phyloP scores from a whole-genome alignment of 345 rosid genomes.

The Populus alba region DNA sequence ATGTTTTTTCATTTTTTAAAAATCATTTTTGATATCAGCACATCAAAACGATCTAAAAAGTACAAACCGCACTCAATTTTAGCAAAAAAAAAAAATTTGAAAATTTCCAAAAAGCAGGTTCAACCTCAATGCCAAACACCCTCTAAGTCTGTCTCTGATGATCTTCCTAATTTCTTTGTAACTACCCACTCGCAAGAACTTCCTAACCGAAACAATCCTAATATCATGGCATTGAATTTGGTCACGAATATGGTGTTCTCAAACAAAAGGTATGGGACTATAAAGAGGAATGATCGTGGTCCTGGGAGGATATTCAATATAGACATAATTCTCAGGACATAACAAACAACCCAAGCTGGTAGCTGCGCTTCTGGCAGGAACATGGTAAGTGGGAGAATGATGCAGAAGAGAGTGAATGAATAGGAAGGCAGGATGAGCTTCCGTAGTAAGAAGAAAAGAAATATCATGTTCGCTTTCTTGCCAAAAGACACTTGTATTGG shows the following conservation, averaged over 20 bases:
- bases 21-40: no score
- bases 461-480: conserved; percentile 83
- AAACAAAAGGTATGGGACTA: conserved; percentile 88
- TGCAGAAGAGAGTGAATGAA: conserved; percentile 93
- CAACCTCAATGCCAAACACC: no score
- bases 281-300: conserved; percentile 81
- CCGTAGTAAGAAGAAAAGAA: conserved; percentile 79
- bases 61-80: no score
- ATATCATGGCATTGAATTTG: conserved; percentile 94
- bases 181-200: conserved; percentile 94
- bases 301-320: conserved; percentile 78
- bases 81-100: no score
- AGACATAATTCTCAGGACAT: conserved; percentile 82
- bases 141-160: conserved; percentile 87
- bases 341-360: conserved; percentile 93
- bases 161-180: conserved; percentile 85
- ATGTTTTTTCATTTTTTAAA: no score
- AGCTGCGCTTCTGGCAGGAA: conserved; percentile 86
- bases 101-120: no score
- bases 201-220: conserved; percentile 73
- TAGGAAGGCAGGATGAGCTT: conserved; percentile 90
- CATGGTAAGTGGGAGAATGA: conserved; percentile 86
- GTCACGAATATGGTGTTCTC: conserved; percentile 98
- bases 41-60: no score
- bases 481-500: conserved; percentile 52